Base-by-base conservation (phyloP, 805 yeast species). In the Candida insectorum region DNA sequence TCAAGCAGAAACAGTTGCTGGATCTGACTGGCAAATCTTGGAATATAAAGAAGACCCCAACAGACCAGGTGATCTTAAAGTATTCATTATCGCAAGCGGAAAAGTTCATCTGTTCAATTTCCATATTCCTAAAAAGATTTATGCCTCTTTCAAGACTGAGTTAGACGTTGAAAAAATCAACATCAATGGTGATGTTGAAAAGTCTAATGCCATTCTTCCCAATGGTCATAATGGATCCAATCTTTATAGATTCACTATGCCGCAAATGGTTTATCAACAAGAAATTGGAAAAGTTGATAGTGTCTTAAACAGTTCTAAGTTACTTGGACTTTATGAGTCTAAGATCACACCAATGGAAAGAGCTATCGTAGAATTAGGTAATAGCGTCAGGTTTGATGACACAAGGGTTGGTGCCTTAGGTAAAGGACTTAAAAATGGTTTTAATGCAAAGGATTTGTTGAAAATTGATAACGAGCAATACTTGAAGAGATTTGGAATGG, bases 381-480 rank as follows among this genome's bases (percentile, higher is more conserved):
- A 79, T 16, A 68, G 77, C 11, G 83, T 89, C 14, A 69, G 69
- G 11, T 81, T 89, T 43, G 85, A 79, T 42, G 81, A 81, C 28
- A 64, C 77, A 1, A 69, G 73, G 35, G 74, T 85, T n/a, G 96
- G 97, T 6, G 78, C 88, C 0, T 63, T 94, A 7, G 95, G 97
- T 6, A 76, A 73, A 48, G 95, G 96, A 18, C 62, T 93, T 37
- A 88, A 85, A 46, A 72, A 74, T 38, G 98, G 98, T 0, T 94
- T 94, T 56, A 77, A 82, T 10, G 51, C 74, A 36, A 75, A 75
- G 31, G 79, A 80, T 54, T 54, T 75, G 34, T 56, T 77, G 22
- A 61, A 63, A 18, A 60, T 71, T 5, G 74, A 76, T 4, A 54
- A 73, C 10, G 68, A 65, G 3, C 56, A 65, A 26, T 86, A 87